Conservation (phyloP, 306 rosid genomes). For the Lathyrus aphaca region DNA sequence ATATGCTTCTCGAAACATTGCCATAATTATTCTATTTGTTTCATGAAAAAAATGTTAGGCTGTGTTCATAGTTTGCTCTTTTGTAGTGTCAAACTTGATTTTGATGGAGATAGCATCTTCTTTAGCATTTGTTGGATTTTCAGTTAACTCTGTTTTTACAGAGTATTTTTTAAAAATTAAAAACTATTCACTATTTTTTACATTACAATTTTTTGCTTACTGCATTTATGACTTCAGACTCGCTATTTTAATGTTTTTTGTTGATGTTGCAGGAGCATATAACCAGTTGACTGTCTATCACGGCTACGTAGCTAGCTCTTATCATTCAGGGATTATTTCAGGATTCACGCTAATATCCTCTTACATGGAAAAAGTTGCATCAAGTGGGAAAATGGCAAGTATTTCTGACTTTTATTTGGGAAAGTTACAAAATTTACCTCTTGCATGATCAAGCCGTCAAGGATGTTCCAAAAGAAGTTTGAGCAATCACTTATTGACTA, state of each 20-base stretch:
- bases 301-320: constrained; percentile 88
- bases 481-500: background rate
- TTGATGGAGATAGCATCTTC: background rate
- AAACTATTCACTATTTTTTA: background rate
- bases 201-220: constrained; percentile 19
- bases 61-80: background rate
- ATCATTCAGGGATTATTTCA: constrained; percentile 88
- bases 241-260: constrained; percentile 18
- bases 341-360: constrained; percentile 81
- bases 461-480: constrained; percentile 4
- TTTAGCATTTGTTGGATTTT: constrained; percentile 24
- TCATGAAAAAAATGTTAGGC: constrained; percentile 15
- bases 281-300: constrained; percentile 70
- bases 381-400: constrained; percentile 65
- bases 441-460: background rate
- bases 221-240: constrained; percentile 15
- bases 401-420: constrained; percentile 30
- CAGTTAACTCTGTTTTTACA: background rate
- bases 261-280: constrained; percentile 52
- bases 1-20: constrained; percentile 10
- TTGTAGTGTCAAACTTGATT: constrained; percentile 19
- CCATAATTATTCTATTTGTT: background rate
- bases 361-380: constrained; percentile 67
- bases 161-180: background rate
- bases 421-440: constrained; percentile 14